Percentiles rank a stretch among this genome's conserved stretches.
Conservation (phyloP, 108 stramenopile species). For the Pseudonitzschia multistriata region DNA sequence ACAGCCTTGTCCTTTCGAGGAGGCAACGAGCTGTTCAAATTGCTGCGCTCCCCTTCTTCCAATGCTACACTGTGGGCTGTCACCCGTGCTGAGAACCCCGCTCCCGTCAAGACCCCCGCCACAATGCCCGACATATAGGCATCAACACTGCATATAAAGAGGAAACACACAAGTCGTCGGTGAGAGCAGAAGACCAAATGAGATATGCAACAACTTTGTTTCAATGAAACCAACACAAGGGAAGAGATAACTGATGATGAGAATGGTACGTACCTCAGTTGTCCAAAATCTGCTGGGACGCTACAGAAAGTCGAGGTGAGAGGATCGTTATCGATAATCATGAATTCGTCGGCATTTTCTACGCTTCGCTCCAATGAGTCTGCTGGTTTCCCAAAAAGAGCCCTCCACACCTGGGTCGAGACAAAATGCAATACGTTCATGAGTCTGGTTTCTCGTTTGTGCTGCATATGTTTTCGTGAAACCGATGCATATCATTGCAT, state of each 20-base stretch:
- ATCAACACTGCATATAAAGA: constrained; percentile 77
- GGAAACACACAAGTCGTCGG: no score
- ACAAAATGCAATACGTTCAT: constrained; percentile 91
- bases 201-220: no score
- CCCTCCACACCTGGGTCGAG: constrained; percentile 91
- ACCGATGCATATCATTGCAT: no score
- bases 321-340: constrained; percentile 93
- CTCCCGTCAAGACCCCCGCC: constrained; percentile 81
- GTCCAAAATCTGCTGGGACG: constrained; percentile 82
- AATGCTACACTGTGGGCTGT: constrained; percentile 79
- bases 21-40: constrained; percentile 34
- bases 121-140: constrained; percentile 92
- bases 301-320: constrained; percentile 84
- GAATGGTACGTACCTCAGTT: constrained; percentile 30
- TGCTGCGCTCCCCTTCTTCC: constrained; percentile 52
- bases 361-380: constrained; percentile 93
- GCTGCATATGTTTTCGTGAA: no score
- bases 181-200: neutral
- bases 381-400: constrained; percentile 90
- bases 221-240: neutral
- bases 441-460: constrained; percentile 79
- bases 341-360: constrained; percentile 94
- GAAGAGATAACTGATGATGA: no score
- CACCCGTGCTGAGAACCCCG: constrained; percentile 82
- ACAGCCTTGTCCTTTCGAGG: constrained; percentile 85